A percentile compares a stretch with the other conserved stretches of the same genome.
phyloP scores from a whole-genome alignment of 2,329 filamentous ascomycete species.

The Hypoxylon sp. region DNA sequence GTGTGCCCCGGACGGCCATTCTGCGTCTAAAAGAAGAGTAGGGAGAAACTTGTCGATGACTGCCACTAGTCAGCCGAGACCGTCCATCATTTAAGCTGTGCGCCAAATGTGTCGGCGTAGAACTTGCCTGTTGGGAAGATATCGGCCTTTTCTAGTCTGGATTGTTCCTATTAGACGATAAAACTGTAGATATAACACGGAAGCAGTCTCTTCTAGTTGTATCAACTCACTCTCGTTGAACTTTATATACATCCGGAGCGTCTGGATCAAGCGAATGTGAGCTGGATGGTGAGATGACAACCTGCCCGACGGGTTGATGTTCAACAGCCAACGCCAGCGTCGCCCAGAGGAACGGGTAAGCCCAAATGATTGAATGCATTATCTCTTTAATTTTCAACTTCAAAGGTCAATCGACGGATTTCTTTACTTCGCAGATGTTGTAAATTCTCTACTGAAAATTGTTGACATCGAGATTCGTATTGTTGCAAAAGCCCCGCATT shows the following conservation, averaged over 20 bases:
- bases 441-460: background rate
- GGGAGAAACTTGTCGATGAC: slow-evolving; percentile 72
- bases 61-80: background rate
- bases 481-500: slow-evolving; percentile 31
- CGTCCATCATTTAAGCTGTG: background rate
- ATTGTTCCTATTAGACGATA: slow-evolving; percentile 9
- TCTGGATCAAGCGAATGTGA: slow-evolving; percentile 15
- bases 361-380: slow-evolving; percentile 6
- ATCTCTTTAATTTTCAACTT: background rate
- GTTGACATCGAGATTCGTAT: slow-evolving; percentile 1
- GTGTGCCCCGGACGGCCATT: slow-evolving; percentile 57
- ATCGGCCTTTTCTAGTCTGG: slow-evolving; percentile 38
- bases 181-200: no score
- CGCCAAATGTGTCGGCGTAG: background rate
- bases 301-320: slow-evolving; percentile 11
- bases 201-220: no score
- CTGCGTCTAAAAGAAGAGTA: slow-evolving; percentile 62
- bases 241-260: slow-evolving; percentile 29
- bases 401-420: background rate
- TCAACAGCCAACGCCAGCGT: slow-evolving; percentile 6
- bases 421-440: background rate
- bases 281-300: slow-evolving; percentile 9
- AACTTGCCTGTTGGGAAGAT: slow-evolving; percentile 49
- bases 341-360: slow-evolving; percentile 5
- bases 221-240: slow-evolving; percentile 30